A percentile compares a stretch with the other conserved stretches of the same genome.
These are phyloP conservation scores for Phytophthora fragariaefolia DNA, from an alignment of 352 stramenopile species.

Conservation along the genomic window DNA sequence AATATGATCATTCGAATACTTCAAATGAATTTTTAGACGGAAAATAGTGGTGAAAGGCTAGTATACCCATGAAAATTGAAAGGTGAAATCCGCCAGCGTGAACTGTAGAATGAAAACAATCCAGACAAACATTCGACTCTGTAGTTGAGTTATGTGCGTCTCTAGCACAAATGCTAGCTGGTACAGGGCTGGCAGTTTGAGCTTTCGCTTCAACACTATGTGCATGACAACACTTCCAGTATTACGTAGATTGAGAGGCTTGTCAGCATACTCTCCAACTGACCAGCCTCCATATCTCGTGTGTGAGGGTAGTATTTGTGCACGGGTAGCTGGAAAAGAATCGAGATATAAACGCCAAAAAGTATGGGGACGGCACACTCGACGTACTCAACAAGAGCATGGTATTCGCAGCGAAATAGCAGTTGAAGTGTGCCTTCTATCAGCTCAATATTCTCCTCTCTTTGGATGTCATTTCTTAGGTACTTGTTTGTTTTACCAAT, in stretches of 20 bases:
- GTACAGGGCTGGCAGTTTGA: slow-evolving; percentile 30
- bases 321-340: slow-evolving; percentile 21
- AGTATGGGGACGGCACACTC: slow-evolving; percentile 34
- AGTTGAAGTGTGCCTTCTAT: slow-evolving; percentile 23
- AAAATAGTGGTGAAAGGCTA: background rate
- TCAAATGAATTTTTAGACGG: background rate
- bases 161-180: slow-evolving; percentile 38
- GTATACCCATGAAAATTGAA: slow-evolving; percentile 20
- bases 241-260: slow-evolving; percentile 25
- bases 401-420: slow-evolving; percentile 39
- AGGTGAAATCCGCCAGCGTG: slow-evolving; percentile 28
- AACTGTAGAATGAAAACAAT: slow-evolving; percentile 33
- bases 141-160: slow-evolving; percentile 25
- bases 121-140: slow-evolving; percentile 34
- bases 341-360: slow-evolving; percentile 21
- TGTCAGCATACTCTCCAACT: slow-evolving; percentile 14
- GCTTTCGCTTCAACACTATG: slow-evolving; percentile 12
- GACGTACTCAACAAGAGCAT: slow-evolving; percentile 34
- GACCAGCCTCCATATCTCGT: slow-evolving; percentile 11
- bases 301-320: slow-evolving; percentile 32
- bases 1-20: too few relatives aligned
- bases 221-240: slow-evolving; percentile 29
- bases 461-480: background rate
- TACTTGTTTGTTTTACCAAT: background rate
- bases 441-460: slow-evolving; percentile 1